phyloP scores from a whole-genome alignment of 2,329 filamentous ascomycete species.

The Didymella segeticola region DNA sequence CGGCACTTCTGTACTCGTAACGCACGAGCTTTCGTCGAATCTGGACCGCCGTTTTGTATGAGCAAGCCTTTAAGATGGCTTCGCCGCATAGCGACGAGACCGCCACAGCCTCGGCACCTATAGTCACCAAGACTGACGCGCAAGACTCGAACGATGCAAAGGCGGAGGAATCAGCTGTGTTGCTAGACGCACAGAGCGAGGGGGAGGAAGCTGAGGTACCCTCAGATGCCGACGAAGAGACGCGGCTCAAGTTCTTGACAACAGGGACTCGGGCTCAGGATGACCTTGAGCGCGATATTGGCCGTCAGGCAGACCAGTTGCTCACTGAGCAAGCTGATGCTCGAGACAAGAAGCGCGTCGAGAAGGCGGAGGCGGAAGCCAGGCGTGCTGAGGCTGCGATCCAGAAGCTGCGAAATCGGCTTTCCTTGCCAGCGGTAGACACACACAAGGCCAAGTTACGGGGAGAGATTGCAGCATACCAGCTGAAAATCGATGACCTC shows the following conservation, averaged over 20 bases:
- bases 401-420: slow-evolving; percentile 63
- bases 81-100: slow-evolving; percentile 13
- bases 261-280: slow-evolving; percentile 74
- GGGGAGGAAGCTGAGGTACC: slow-evolving; percentile 28
- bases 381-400: slow-evolving; percentile 71
- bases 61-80: slow-evolving; percentile 14
- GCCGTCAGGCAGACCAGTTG: slow-evolving; percentile 67
- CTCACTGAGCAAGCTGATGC: slow-evolving; percentile 68
- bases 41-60: background rate
- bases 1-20: background rate
- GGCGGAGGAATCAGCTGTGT: slow-evolving; percentile 7
- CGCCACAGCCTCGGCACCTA: slow-evolving; percentile 19
- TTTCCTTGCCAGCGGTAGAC: slow-evolving; percentile 62
- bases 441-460: slow-evolving; percentile 65
- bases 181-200: slow-evolving; percentile 17
- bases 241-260: slow-evolving; percentile 48
- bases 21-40: background rate
- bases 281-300: slow-evolving; percentile 88
- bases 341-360: slow-evolving; percentile 67
- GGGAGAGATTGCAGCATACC: slow-evolving; percentile 70
- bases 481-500: slow-evolving; percentile 68
- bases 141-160: slow-evolving; percentile 16
- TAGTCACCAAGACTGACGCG: slow-evolving; percentile 11
- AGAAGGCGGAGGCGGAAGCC: slow-evolving; percentile 60
- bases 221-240: slow-evolving; percentile 50